phyloP scores from a whole-genome alignment of 441 rosid species.

The Populus hybrid region DNA sequence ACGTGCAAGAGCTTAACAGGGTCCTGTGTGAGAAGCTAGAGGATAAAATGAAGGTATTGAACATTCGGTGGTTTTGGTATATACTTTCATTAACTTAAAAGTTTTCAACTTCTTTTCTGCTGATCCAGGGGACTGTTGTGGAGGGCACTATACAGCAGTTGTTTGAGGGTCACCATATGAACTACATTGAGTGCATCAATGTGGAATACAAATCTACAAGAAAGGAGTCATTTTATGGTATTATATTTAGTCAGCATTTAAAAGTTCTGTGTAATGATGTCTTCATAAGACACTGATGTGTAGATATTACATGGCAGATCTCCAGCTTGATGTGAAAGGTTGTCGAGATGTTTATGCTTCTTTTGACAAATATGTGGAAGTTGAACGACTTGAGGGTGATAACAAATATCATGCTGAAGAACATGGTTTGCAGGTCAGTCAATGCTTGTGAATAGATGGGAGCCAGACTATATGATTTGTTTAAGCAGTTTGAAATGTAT shows the following conservation, averaged over 20 bases:
- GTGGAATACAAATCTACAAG: conserved; percentile 91
- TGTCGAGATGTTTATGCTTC: conserved; percentile 95
- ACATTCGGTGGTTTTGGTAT: conserved; percentile 12
- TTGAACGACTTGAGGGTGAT: conserved; percentile 96
- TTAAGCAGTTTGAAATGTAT: not conserved
- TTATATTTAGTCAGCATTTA: conserved; percentile 4
- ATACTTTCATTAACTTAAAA: conserved; percentile 6
- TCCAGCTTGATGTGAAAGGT: conserved; percentile 98
- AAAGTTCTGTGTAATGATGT: conserved; percentile 11
- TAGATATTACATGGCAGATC: conserved; percentile 49
- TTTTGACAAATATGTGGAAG: conserved; percentile 96
- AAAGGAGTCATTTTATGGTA: conserved; percentile 93
- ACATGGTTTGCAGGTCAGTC: conserved; percentile 84
- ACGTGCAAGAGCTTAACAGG: conserved; percentile 91
- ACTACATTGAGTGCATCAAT: conserved; percentile 88
- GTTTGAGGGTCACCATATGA: conserved; percentile 94
- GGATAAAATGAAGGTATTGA: conserved; percentile 86
- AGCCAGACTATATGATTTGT: not conserved
- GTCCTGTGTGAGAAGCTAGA: conserved; percentile 92
- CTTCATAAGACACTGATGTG: conserved; percentile 6
- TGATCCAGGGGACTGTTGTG: conserved; percentile 79
- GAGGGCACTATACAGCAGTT: conserved; percentile 94
- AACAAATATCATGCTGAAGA: conserved; percentile 92
- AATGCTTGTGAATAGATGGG: not conserved
- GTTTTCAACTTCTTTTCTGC: conserved; percentile 14